Evolutionary conservation across 2,329 filamentous ascomycete genomes (phyloP).

Genomic region (Clarireedia hainanense): DNA sequence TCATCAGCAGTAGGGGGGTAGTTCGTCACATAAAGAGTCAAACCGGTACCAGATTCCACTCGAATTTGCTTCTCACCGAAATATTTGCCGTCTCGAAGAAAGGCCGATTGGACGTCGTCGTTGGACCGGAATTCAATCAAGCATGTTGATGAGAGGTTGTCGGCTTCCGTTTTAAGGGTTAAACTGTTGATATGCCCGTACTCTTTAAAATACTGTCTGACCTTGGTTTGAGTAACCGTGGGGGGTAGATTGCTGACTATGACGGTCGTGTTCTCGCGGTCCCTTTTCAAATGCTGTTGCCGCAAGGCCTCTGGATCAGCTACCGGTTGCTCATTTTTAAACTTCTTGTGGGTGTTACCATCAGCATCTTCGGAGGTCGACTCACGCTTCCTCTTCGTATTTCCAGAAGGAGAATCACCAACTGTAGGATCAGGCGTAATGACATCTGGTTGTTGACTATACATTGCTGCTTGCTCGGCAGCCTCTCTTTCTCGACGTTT

Average conservation of each 20-base stretch:
- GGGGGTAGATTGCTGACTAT: constrained; percentile 70
- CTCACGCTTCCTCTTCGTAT: constrained; percentile 69
- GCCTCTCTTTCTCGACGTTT: constrained; percentile 61
- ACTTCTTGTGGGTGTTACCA: constrained; percentile 58
- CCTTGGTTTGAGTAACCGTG: constrained; percentile 59
- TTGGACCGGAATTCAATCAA: constrained; percentile 77
- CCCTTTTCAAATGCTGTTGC: constrained; percentile 54
- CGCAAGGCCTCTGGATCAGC: constrained; percentile 30
- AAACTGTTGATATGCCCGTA: constrained; percentile 80
- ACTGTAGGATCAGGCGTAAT: constrained; percentile 25
- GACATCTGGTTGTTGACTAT: constrained; percentile 32
- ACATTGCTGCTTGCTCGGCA: constrained; percentile 47
- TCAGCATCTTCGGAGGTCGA: constrained; percentile 41
- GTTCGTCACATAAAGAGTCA: constrained; percentile 86
- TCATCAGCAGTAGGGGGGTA: constrained; percentile 75
- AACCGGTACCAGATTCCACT: constrained; percentile 65
- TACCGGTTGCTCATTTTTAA: constrained; percentile 36
- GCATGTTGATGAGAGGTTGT: constrained; percentile 56
- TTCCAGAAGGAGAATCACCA: constrained; percentile 16
- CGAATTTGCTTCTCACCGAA: constrained; percentile 66
- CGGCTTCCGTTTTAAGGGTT: constrained; percentile 55
- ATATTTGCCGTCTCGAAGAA: constrained; percentile 73
- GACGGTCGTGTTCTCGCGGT: constrained; percentile 84
- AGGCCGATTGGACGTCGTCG: constrained; percentile 74
- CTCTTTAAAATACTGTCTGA: constrained; percentile 86